phyloP scores from a whole-genome alignment of 2,329 filamentous ascomycete species.

The Colletotrichum gloeosporioides region DNA sequence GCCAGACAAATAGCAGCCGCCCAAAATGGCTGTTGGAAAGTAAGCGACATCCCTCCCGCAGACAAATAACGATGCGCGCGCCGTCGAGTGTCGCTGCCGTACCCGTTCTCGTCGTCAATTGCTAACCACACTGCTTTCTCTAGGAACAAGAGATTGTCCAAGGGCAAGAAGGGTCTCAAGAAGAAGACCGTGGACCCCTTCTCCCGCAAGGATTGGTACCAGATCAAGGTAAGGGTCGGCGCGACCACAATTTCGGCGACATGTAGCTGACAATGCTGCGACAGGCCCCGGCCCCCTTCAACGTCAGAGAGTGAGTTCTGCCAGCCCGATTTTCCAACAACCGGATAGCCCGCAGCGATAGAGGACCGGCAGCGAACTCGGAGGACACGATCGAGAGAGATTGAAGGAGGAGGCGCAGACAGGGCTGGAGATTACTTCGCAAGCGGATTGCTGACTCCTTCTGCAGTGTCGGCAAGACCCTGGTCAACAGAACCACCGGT shows the following conservation, averaged over 20 bases:
- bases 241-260: not conserved
- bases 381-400: not conserved
- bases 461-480: slow-evolving; percentile 95
- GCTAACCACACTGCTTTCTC: slow-evolving; percentile 28
- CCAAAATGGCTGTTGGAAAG: slow-evolving; percentile 67
- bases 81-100: not conserved
- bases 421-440: not conserved
- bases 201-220: slow-evolving; percentile 99
- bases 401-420: not conserved
- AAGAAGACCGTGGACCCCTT: slow-evolving; percentile 99
- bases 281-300: slow-evolving; percentile 93
- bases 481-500: slow-evolving; percentile 99
- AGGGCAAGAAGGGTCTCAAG: slow-evolving; percentile 99
- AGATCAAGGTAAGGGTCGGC: slow-evolving; percentile 76
- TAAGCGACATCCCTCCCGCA: slow-evolving; percentile 38
- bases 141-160: slow-evolving; percentile 99
- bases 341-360: not conserved
- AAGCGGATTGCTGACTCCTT: not conserved
- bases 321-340: slow-evolving; percentile 1
- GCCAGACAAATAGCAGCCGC: slow-evolving; percentile 51
- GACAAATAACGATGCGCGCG: not conserved
- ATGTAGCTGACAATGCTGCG: slow-evolving; percentile 28
- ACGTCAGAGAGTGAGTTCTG: slow-evolving; percentile 87
- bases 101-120: slow-evolving; percentile 9
- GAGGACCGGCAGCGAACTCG: not conserved